Evolutionary conservation across 805 yeast genomes (phyloP).

Genomic region (Wickerhamomyces pijperi): DNA sequence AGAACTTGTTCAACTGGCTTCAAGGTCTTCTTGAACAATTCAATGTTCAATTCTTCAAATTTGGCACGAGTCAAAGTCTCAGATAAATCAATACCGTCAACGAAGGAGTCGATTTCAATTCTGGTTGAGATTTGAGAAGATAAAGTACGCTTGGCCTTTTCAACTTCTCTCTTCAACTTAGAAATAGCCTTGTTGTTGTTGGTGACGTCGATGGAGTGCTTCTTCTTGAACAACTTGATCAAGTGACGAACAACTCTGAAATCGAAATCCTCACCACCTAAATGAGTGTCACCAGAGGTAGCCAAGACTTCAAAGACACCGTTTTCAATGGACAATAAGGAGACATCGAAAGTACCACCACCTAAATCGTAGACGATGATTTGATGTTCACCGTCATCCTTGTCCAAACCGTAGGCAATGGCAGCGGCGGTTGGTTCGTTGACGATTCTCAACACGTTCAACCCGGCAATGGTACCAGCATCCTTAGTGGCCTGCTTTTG

Average conservation of each 20-base stretch:
- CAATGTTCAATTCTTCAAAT: constrained; percentile 92
- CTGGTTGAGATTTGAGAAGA: constrained; percentile 94
- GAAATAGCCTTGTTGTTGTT: constrained; percentile 79
- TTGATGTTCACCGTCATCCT: constrained; percentile 73
- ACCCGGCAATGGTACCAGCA: constrained; percentile 87
- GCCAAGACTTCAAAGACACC: constrained; percentile 91
- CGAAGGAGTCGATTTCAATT: constrained; percentile 91
- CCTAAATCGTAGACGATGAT: constrained; percentile 90
- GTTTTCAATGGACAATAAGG: constrained; percentile 75
- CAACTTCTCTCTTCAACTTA: constrained; percentile 93
- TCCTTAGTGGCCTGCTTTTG: constrained; percentile 93
- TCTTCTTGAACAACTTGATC: constrained; percentile 82
- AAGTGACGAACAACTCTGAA: constrained; percentile 81
- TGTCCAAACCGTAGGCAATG: constrained; percentile 88
- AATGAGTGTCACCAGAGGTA: constrained; percentile 92
- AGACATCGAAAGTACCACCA: constrained; percentile 96
- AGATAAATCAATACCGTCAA: constrained; percentile 90
- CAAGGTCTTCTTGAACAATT: constrained; percentile 85
- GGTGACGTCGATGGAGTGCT: constrained; percentile 75
- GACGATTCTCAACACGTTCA: constrained; percentile 78
- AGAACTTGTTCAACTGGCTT: constrained; percentile 94
- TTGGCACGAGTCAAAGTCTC: constrained; percentile 95
- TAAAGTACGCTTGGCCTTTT: constrained; percentile 94
- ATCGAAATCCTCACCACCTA: constrained; percentile 97
- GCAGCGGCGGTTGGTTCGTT: constrained; percentile 98